Evolutionary conservation across 2,329 filamentous ascomycete genomes (phyloP).

Genomic region (Aspergillus phoenicis): DNA sequence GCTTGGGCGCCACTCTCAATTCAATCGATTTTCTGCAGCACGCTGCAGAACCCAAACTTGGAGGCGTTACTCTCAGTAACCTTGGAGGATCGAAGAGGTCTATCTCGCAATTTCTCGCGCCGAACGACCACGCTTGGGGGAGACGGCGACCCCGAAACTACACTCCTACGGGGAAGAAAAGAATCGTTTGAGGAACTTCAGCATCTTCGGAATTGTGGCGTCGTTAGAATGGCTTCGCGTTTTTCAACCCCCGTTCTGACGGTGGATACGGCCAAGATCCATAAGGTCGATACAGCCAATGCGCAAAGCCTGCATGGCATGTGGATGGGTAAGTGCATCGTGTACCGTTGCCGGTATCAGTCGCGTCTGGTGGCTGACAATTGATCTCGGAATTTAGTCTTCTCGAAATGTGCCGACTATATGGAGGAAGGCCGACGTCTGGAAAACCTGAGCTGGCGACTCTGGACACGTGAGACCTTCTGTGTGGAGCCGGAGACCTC

Average conservation of each 20-base stretch:
- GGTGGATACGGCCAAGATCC: slow-evolving; percentile 87
- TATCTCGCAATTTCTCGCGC: slow-evolving; percentile 33
- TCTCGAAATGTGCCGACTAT: slow-evolving; percentile 90
- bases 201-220: slow-evolving; percentile 27
- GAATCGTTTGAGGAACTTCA: slow-evolving; percentile 7
- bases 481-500: slow-evolving; percentile 70
- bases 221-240: slow-evolving; percentile 72
- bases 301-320: slow-evolving; percentile 93
- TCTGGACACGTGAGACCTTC: slow-evolving; percentile 93
- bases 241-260: slow-evolving; percentile 85
- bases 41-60: slow-evolving; percentile 20
- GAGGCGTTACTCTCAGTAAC: slow-evolving; percentile 11
- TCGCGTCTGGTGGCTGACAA: slow-evolving; percentile 26
- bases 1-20: slow-evolving; percentile 20
- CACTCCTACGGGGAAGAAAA: slow-evolving; percentile 7
- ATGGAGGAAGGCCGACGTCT: slow-evolving; percentile 89
- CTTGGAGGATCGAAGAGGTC: slow-evolving; percentile 24
- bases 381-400: slow-evolving; percentile 60
- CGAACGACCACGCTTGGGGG: slow-evolving; percentile 48
- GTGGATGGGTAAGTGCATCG: slow-evolving; percentile 78
- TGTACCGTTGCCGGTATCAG: background rate
- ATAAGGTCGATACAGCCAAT: slow-evolving; percentile 91
- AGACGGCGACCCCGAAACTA: slow-evolving; percentile 47
- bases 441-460: slow-evolving; percentile 93
- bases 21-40: slow-evolving; percentile 25